Conservation (phyloP, 352 stramenopile species). For the Blastocystis sp. region DNA sequence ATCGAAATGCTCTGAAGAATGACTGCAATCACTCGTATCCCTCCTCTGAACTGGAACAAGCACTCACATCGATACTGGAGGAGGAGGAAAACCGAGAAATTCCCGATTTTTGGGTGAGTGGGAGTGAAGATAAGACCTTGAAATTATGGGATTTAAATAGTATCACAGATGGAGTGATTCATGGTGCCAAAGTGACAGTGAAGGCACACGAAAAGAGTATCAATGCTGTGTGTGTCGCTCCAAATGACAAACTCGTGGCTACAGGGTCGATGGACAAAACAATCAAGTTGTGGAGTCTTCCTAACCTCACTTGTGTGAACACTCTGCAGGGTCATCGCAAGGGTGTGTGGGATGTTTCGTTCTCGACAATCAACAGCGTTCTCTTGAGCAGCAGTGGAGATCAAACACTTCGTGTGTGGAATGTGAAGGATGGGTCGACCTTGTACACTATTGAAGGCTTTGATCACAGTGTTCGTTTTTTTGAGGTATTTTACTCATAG, state of each 20-base stretch:
- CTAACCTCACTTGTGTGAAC: constrained; percentile 77
- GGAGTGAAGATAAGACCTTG: constrained; percentile 88
- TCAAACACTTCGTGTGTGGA: constrained; percentile 93
- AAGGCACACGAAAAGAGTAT: constrained; percentile 92
- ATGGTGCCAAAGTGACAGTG: constrained; percentile 69
- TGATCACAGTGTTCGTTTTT: constrained; percentile 68
- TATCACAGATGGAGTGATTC: constrained; percentile 67
- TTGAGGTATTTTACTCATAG: constrained; percentile 10
- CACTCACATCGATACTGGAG: constrained; percentile 63
- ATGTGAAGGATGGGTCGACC: constrained; percentile 84
- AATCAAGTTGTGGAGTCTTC: constrained; percentile 88
- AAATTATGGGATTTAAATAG: constrained; percentile 88
- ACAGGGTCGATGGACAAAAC: constrained; percentile 93
- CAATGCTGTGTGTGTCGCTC: constrained; percentile 85
- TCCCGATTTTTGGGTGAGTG: constrained; percentile 87
- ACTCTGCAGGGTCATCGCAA: constrained; percentile 90
- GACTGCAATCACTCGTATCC: constrained; percentile 33
- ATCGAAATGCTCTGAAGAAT: neutral
- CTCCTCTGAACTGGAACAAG: neutral
- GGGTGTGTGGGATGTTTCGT: constrained; percentile 91
- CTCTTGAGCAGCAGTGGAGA: constrained; percentile 88
- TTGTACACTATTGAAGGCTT: constrained; percentile 90
- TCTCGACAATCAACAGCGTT: constrained; percentile 88
- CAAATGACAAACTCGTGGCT: constrained; percentile 91
- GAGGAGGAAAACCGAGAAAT: constrained; percentile 69